Evolutionary conservation across 208 protist genomes (phyloP).

Genomic region (Leishmania mexicana): DNA sequence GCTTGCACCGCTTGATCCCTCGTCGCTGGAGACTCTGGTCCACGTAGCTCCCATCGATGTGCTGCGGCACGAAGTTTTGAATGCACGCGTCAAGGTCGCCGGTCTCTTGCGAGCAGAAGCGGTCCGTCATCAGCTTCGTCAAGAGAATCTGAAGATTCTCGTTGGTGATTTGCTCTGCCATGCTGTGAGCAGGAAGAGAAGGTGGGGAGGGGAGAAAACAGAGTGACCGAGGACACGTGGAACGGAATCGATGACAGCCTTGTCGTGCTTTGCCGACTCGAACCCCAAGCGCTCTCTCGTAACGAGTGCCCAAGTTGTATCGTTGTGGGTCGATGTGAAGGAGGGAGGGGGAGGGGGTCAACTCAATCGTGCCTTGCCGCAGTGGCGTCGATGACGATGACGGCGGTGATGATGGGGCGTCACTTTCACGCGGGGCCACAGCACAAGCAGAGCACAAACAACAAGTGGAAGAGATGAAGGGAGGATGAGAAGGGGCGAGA

Average conservation of each 20-base stretch:
- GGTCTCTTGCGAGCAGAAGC: constrained; percentile 72
- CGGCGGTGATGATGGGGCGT: neutral
- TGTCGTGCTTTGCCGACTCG: neutral
- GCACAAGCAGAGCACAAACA: neutral
- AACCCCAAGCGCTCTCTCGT: neutral
- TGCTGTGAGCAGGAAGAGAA: constrained; percentile 15
- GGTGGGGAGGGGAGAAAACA: neutral
- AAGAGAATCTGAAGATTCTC: constrained; percentile 87
- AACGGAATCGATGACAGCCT: neutral
- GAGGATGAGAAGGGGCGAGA: neutral
- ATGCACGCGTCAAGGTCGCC: constrained; percentile 85
- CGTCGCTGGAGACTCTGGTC: constrained; percentile 82
- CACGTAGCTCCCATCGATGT: constrained; percentile 75
- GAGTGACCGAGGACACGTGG: neutral
- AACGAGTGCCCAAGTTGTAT: neutral
- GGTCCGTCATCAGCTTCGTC: constrained; percentile 85
- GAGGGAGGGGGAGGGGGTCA: neutral
- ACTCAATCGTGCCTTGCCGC: neutral
- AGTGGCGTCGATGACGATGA: neutral
- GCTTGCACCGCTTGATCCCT: constrained; percentile 70
- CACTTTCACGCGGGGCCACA: neutral
- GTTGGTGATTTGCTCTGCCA: constrained; percentile 65
- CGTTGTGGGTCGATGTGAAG: neutral
- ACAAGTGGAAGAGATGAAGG: neutral
- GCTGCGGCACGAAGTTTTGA: constrained; percentile 83